phyloP scores from a whole-genome alignment of 805 yeast species.

The Candida sakaeoensis region DNA sequence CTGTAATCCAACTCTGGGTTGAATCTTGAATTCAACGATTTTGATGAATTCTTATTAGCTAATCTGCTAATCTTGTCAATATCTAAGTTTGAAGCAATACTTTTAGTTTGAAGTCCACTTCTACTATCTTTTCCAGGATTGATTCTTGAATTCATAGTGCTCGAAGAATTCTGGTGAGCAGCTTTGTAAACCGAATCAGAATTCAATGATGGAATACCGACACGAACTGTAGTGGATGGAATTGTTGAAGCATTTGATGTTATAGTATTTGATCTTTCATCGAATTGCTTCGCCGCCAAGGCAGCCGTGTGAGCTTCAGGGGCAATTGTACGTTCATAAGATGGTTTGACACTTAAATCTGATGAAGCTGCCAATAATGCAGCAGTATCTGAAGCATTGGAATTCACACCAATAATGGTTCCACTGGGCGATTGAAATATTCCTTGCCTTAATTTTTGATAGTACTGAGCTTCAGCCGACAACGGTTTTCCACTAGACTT shows the following conservation, averaged over 20 bases:
- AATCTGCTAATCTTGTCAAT: conserved; percentile 31
- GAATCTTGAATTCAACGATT: conserved; percentile 37
- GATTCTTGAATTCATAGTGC: conserved; percentile 42
- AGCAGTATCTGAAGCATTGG: conserved; percentile 71
- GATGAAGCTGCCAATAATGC: conserved; percentile 70
- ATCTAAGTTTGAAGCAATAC: conserved; percentile 19
- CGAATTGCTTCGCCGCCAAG: conserved; percentile 36
- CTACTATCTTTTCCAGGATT: conserved; percentile 37
- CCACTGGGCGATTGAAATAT: conserved; percentile 49
- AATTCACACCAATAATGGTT: conserved; percentile 57
- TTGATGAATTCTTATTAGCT: conserved; percentile 38
- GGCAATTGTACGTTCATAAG: conserved; percentile 57
- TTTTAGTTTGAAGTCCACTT: conserved; percentile 33
- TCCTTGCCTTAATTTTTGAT: conserved; percentile 70
- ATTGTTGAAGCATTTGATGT: conserved; percentile 17
- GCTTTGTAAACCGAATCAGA: conserved; percentile 26
- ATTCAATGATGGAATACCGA: conserved; percentile 31
- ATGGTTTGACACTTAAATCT: conserved; percentile 57
- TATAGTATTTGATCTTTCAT: conserved; percentile 17
- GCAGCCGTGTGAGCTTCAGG: conserved; percentile 69
- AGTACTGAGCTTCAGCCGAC: conserved; percentile 71
- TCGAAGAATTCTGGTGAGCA: conserved; percentile 39
- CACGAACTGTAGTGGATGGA: conserved; percentile 12
- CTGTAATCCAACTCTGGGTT: conserved; percentile 41
- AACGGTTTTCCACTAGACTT: conserved; percentile 69